Percentiles rank a stretch among this genome's conserved stretches.
phyloP scores from a whole-genome alignment of 805 yeast genomes.

The Ogataea degrootiae region DNA sequence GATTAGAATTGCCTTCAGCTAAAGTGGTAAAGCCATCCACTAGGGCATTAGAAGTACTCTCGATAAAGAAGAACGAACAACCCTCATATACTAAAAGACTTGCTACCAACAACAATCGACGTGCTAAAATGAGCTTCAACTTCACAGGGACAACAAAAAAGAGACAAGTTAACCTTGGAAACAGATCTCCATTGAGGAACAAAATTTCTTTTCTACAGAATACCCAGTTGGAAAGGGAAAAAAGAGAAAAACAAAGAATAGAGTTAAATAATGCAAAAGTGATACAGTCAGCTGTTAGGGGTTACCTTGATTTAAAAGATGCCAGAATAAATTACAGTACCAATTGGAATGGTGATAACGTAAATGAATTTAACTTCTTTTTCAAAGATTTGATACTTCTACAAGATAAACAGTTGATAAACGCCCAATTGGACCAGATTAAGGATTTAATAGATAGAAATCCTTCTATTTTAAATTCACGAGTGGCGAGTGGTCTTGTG shows the following conservation, averaged over 20 bases:
- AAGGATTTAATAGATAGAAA: neutral
- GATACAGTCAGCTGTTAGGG: conserved; percentile 48
- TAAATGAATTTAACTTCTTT: conserved; percentile 29
- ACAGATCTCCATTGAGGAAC: conserved; percentile 26
- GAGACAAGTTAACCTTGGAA: conserved; percentile 48
- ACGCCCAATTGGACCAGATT: conserved; percentile 6
- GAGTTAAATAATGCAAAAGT: conserved; percentile 43
- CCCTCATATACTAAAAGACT: neutral
- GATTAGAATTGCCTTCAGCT: too few relatives aligned
- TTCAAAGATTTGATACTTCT: conserved; percentile 13
- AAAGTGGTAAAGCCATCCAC: too few relatives aligned
- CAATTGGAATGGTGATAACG: conserved; percentile 21
- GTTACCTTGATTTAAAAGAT: conserved; percentile 31
- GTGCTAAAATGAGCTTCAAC: conserved; percentile 22
- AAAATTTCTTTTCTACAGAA: conserved; percentile 48
- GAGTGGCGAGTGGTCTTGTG: neutral
- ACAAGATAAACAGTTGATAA: conserved; percentile 7
- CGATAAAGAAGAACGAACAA: neutral
- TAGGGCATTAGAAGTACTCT: too few relatives aligned
- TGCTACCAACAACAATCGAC: neutral
- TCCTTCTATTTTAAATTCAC: neutral
- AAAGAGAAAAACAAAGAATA: conserved; percentile 52
- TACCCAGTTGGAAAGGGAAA: conserved; percentile 61
- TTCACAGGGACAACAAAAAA: conserved; percentile 31
- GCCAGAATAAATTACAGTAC: conserved; percentile 20